Base-by-base conservation (phyloP, 2,329 filamentous ascomycete species). In the Xylaria sp. region DNA sequence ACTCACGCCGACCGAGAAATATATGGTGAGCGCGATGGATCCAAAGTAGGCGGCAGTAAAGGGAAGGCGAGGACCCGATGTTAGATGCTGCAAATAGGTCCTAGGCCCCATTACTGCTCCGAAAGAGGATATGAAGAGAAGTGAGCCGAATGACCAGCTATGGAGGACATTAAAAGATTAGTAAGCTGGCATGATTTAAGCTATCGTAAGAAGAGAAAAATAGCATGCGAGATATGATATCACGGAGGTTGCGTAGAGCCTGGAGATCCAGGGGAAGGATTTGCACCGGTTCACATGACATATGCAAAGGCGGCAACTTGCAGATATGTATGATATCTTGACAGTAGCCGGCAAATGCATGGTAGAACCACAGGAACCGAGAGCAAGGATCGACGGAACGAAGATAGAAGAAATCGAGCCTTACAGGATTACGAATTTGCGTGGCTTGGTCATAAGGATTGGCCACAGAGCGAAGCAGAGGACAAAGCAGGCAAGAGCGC, bases 341-440 rank as follows among this genome's bases (percentile, higher is more conserved):
- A 68, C 51, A 37, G 64, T 32, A 66, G 48, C 61, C 55, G 62
- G 66, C 50, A 63, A 64, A 60, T 66, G 48, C n/a, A 61, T 51
- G 29, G 53, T 50, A 65, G 63, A 60, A 59, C 66, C 70, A 69
- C 68, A 61, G 69, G 70, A 74, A 66, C 68, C 40, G 35, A 54
- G 10, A 63, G 27, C 62, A 69, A 69, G 66, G 63, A 63, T 69
- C 60, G 65, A 60, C 69, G 59, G 63, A 69, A 60, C 25, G 32
- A n/a, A 69, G 68, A 69, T 60, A 60, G 66, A 70, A 66, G 32
- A 63, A 54, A 25, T 32, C 18, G 27, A 40, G 69, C 72, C 95
- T 92, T 90, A 98, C 96, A 98, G 82, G 73, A 97, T 94, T 64
- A 95, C 94, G 85, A 99, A 98, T 86, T 98, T 99, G 82, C 92